phyloP scores from a whole-genome alignment of 2,329 filamentous ascomycete genomes.

The Trichoderma aggressivum region DNA sequence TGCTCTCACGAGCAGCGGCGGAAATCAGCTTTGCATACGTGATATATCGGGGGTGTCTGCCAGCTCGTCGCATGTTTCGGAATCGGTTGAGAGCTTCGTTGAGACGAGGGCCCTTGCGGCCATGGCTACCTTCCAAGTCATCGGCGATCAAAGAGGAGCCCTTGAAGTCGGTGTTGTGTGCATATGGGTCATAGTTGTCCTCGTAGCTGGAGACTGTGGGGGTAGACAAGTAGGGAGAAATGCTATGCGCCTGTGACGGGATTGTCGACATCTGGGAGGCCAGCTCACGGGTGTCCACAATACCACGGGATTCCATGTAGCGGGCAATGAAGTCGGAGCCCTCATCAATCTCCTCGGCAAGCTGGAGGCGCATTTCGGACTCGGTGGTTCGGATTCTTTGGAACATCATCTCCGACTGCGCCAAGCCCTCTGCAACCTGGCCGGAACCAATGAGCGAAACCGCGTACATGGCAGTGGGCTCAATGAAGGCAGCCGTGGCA shows the following conservation, averaged over 20 bases:
- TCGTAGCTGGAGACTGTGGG: conserved; percentile 62
- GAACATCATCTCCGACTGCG: conserved; percentile 82
- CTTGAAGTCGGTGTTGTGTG: conserved; percentile 85
- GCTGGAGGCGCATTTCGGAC: conserved; percentile 48
- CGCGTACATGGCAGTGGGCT: conserved; percentile 86
- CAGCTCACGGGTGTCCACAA: conserved; percentile 53
- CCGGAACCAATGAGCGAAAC: conserved; percentile 84
- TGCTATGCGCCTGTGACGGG: conserved; percentile 40
- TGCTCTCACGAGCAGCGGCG: conserved; percentile 79
- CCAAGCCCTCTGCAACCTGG: conserved; percentile 75
- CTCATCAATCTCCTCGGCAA: conserved; percentile 81
- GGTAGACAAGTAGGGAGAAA: conserved; percentile 54
- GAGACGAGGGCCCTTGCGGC: conserved; percentile 68
- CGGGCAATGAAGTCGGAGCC: conserved; percentile 65
- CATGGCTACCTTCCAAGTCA: conserved; percentile 76
- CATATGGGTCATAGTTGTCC: conserved; percentile 88
- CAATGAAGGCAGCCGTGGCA: conserved; percentile 66
- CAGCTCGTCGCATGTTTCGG: conserved; percentile 88
- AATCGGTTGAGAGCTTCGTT: conserved; percentile 80
- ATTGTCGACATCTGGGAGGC: conserved; percentile 45
- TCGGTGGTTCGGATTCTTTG: conserved; percentile 68
- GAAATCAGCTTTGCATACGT: conserved; percentile 95
- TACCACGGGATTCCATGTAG: conserved; percentile 56
- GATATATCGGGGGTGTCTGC: conserved; percentile 90
- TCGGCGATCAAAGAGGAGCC: conserved; percentile 89